Evolutionary conservation across 768 basidiomycete species (phyloP).

Genomic region (Exsudoporus frostii): DNA sequence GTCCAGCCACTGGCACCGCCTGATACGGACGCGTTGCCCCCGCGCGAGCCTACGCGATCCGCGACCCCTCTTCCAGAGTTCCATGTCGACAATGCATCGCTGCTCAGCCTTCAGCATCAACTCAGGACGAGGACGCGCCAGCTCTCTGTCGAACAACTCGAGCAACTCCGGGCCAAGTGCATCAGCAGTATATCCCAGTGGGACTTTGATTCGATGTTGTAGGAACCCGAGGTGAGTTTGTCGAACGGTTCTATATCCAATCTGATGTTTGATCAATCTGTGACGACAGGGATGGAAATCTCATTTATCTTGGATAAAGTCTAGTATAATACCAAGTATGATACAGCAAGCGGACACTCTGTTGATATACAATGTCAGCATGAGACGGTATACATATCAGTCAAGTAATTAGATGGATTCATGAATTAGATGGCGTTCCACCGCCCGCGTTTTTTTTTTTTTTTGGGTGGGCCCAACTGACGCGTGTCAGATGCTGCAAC

Average conservation of each 20-base stretch:
- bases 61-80: slow-evolving; percentile 81
- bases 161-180: slow-evolving; percentile 86
- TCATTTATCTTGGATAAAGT: neutral
- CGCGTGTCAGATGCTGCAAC: neutral
- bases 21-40: slow-evolving; percentile 22
- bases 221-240: too few species aligned
- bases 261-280: too few species aligned
- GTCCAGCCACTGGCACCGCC: slow-evolving; percentile 5
- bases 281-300: too few species aligned
- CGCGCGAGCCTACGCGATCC: slow-evolving; percentile 48
- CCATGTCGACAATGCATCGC: slow-evolving; percentile 48
- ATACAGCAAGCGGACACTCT: neutral
- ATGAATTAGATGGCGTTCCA: neutral
- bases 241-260: too few species aligned
- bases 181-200: too few species aligned
- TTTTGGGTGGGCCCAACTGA: too few species aligned
- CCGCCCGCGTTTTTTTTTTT: neutral
- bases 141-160: slow-evolving; percentile 84
- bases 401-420: neutral
- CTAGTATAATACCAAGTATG: slow-evolving; percentile 6
- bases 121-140: slow-evolving; percentile 53
- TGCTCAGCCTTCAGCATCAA: slow-evolving; percentile 47
- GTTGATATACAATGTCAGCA: neutral
- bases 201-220: too few species aligned
- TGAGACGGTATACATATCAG: neutral